Conservation (phyloP, 75 land plant genomes). For the Picea glauca region DNA sequence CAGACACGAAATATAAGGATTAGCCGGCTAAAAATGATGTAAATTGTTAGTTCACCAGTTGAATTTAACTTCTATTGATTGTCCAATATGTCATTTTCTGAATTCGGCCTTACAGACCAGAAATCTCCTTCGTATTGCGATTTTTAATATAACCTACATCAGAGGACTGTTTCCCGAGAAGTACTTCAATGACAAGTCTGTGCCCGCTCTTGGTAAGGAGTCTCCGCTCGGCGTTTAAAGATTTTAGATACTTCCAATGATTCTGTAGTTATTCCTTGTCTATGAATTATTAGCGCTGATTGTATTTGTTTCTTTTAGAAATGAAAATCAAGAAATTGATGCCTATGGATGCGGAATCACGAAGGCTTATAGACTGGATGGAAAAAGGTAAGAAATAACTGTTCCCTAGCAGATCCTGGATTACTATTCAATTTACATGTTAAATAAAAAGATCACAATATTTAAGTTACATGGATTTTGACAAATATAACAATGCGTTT, state of each 20-base stretch:
- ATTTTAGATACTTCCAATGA: too few species aligned
- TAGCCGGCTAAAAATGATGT: not conserved
- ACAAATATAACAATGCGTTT: too few species aligned
- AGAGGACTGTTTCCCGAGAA: too few species aligned
- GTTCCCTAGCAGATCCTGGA: not conserved
- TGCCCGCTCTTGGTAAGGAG: too few species aligned
- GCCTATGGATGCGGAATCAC: slow-evolving; percentile 87
- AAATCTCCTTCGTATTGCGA: slow-evolving; percentile 86
- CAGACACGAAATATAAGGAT: not conserved
- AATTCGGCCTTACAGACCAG: slow-evolving; percentile 48
- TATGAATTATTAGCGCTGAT: too few species aligned
- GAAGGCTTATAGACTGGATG: slow-evolving; percentile 64
- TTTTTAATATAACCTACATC: slow-evolving; percentile 85
- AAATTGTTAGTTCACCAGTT: not conserved
- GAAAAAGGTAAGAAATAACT: slow-evolving; percentile 33
- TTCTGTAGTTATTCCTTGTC: too few species aligned
- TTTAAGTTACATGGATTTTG: not conserved
- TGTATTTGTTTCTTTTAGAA: slow-evolving; percentile 28
- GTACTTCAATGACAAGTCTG: too few species aligned
- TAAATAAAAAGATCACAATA: not conserved
- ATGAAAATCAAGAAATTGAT: slow-evolving; percentile 96
- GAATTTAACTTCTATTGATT: not conserved
- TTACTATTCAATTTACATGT: not conserved
- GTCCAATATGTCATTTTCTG: not conserved
- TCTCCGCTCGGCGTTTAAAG: too few species aligned